Conservation (phyloP, 306 rosid genomes). For the Fragaria nilgerrensis region DNA sequence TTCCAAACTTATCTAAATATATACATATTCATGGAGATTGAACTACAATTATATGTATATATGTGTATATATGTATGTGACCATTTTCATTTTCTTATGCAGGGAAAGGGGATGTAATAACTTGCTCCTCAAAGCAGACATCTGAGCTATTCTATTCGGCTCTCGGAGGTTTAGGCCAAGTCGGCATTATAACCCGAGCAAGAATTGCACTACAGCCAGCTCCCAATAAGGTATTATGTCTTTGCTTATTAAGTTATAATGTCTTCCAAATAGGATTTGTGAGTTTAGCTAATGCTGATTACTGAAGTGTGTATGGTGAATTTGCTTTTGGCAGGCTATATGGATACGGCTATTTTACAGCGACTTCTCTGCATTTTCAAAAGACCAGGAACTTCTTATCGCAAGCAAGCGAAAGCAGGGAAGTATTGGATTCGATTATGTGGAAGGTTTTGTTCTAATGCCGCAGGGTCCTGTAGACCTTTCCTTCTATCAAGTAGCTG, state of each 20-base stretch:
- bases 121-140: conserved; percentile 50
- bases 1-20: neutral
- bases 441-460: conserved; percentile 66
- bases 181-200: conserved; percentile 85
- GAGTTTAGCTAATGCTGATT: neutral
- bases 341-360: conserved; percentile 66
- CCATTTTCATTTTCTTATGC: neutral
- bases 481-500: conserved; percentile 57
- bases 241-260: neutral
- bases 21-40: neutral
- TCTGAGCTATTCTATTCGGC: conserved; percentile 61
- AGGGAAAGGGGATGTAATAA: conserved; percentile 69
- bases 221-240: conserved; percentile 50
- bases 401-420: conserved; percentile 28
- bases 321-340: conserved; percentile 47
- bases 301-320: neutral
- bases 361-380: conserved; percentile 49
- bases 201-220: conserved; percentile 67
- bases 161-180: conserved; percentile 94
- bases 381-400: conserved; percentile 71
- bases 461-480: conserved; percentile 47
- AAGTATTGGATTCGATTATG: conserved; percentile 41
- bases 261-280: neutral
- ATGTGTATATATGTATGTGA: neutral
- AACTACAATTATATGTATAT: neutral